Evolutionary conservation across 2,329 filamentous ascomycete genomes (phyloP).

Genomic region (Ceratocystis cacaofunesta): DNA sequence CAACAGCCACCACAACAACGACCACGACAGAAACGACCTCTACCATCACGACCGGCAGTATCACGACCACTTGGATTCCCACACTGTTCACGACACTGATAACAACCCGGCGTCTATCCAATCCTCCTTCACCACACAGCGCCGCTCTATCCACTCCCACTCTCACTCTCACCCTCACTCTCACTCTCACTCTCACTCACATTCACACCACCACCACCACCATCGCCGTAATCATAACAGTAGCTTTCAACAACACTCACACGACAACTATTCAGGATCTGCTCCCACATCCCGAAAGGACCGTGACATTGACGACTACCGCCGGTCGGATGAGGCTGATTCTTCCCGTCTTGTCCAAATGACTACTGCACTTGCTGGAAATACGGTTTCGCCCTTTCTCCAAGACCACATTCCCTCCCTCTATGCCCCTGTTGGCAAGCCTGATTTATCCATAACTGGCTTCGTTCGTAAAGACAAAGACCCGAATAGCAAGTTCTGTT

Average conservation of each 20-base stretch:
- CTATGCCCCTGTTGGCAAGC: constrained; percentile 65
- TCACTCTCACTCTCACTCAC: neutral
- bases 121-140: too few species aligned
- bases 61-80: neutral
- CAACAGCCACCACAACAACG: neutral
- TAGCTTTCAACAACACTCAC: neutral
- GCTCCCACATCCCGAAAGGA: neutral
- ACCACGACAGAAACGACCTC: neutral
- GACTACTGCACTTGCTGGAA: constrained; percentile 52
- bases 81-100: neutral
- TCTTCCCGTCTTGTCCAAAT: constrained; percentile 37
- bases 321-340: constrained; percentile 12
- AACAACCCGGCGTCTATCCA: too few species aligned
- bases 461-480: constrained; percentile 30
- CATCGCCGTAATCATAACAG: neutral
- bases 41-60: neutral
- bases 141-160: neutral
- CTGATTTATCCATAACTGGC: constrained; percentile 22
- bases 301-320: constrained; percentile 8
- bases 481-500: constrained; percentile 83
- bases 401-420: constrained; percentile 78
- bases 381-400: constrained; percentile 76
- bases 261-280: neutral
- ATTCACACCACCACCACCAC: neutral
- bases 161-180: neutral